phyloP scores from a whole-genome alignment of 2,329 filamentous ascomycete genomes.

The Sporothrix euskadiensis region DNA sequence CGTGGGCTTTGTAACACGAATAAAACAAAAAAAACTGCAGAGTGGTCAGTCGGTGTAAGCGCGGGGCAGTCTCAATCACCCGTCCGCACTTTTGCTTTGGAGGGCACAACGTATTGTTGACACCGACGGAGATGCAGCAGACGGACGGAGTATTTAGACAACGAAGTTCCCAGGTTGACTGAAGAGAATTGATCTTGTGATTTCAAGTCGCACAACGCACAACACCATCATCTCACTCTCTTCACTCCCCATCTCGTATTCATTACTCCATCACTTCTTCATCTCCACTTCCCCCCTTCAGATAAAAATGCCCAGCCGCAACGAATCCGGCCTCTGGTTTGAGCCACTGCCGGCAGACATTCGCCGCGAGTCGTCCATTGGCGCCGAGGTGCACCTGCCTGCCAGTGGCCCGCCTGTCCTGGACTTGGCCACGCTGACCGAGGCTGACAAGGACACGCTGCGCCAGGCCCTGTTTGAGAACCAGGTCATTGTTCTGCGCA shows the following conservation, averaged over 20 bases:
- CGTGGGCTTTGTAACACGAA: background rate
- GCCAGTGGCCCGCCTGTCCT: slow-evolving; percentile 2
- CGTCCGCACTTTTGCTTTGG: too few species aligned
- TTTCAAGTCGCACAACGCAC: background rate
- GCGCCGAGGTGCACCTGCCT: slow-evolving; percentile 30
- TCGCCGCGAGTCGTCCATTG: slow-evolving; percentile 29
- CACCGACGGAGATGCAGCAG: background rate
- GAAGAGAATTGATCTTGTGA: background rate
- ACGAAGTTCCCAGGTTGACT: background rate
- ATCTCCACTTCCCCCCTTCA: background rate
- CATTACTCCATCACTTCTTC: background rate
- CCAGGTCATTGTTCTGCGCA: slow-evolving; percentile 31
- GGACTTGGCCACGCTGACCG: slow-evolving; percentile 23
- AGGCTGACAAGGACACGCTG: slow-evolving; percentile 25
- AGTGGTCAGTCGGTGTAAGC: background rate
- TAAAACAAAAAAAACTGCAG: background rate
- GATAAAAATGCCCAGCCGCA: slow-evolving; percentile 26
- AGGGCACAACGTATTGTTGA: background rate
- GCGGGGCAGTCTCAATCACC: background rate
- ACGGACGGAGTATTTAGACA: slow-evolving; percentile 3
- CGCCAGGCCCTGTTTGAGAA: slow-evolving; percentile 30
- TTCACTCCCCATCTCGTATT: background rate
- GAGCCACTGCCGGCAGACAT: slow-evolving; percentile 27
- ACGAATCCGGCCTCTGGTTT: slow-evolving; percentile 26
- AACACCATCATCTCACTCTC: background rate